A percentile compares a stretch with the other conserved stretches of the same genome.
These are phyloP conservation scores for Phytopythium montanum DNA, from an alignment of 352 stramenopile genomes.

Conservation along the genomic window DNA sequence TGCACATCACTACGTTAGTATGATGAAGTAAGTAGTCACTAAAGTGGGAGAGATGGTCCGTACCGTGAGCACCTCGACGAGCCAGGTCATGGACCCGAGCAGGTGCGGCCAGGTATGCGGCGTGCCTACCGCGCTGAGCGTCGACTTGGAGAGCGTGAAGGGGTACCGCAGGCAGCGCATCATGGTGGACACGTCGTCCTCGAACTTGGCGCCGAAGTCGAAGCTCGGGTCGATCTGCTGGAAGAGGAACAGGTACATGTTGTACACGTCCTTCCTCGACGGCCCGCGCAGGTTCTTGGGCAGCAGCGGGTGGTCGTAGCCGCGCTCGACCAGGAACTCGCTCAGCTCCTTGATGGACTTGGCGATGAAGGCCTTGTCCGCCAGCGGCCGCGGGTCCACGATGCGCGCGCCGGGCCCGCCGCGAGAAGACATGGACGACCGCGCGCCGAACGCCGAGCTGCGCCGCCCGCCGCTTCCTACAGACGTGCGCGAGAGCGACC, in stretches of 20 bases:
- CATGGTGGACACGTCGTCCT: conserved; percentile 68
- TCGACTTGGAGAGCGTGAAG: conserved; percentile 96
- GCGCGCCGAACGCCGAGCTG: conserved; percentile 61
- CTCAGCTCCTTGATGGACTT: conserved; percentile 92
- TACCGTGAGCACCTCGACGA: conserved; percentile 93
- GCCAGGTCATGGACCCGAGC: conserved; percentile 95
- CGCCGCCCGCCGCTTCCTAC: conserved; percentile 34
- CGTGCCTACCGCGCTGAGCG: conserved; percentile 91
- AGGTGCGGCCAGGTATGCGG: conserved; percentile 96
- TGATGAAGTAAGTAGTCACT: too few relatives aligned
- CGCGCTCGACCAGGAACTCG: conserved; percentile 89
- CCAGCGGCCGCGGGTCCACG: conserved; percentile 81
- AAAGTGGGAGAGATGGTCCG: too few relatives aligned
- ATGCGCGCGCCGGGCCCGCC: conserved; percentile 27
- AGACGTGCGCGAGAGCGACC: conserved; percentile 51
- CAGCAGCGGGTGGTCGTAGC: conserved; percentile 91
- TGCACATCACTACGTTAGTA: conserved; percentile 2
- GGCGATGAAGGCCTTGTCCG: conserved; percentile 92
- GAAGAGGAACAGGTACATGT: conserved; percentile 98
- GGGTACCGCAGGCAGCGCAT: conserved; percentile 91
- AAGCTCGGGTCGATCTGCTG: conserved; percentile 92
- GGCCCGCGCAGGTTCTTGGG: conserved; percentile 90
- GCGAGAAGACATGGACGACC: conserved; percentile 43
- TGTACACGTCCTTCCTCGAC: conserved; percentile 96
- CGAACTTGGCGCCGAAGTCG: conserved; percentile 67